Base-by-base conservation (phyloP, 352 stramenopile species). In the Phytophthora melonis region DNA sequence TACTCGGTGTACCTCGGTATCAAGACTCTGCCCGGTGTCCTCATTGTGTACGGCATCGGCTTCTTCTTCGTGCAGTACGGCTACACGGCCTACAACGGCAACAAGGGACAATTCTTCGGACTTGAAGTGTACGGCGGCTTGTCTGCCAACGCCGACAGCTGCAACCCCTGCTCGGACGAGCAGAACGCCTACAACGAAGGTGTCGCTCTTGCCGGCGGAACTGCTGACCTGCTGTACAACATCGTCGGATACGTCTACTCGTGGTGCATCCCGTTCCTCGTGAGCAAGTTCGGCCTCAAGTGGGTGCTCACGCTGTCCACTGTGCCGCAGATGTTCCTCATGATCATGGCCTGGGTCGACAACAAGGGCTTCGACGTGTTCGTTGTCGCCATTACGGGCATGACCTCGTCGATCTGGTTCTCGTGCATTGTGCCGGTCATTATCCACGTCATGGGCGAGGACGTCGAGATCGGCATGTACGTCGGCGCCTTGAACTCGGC, bases 221-320 rank as follows among this genome's bases (percentile, higher is more conserved):
- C n/a, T 45, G 72, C 76, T 34, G 75, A 84, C 49, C 59, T 80
- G 41, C 21, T 73, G 3, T 78, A 74, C 68, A 80, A 77, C 43
- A 68, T 81, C 23, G 75, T 82, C 3, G 66, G 77, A 43, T 80
- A 84, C 53, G 19, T 81, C 4, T 84, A 78, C 71, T 81, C 79
- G 21, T 81, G 72, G 68, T 74, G 64, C 36, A 67, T 87, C 34
- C 80, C 77, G 36, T 75, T 78, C 63, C 54, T 87, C 5, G 77
- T 83, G 52, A 66, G 65, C 49, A 81, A 79, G 58, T 75, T 83
- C 23, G 80, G 80, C 23, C 62, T 75, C 41, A 75, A 78, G 54
- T 80, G 70, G 68, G 72, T 81, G 11, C 50, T 87, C 11, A 70
- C 74, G 13, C 5, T 68, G 3, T 74, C 74, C 2, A 77, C 76